A percentile compares a stretch with the other conserved stretches of the same genome.
These are phyloP conservation scores for Artemisia annua DNA, from an alignment of 129 eudicot species.

Conservation along the genomic window DNA sequence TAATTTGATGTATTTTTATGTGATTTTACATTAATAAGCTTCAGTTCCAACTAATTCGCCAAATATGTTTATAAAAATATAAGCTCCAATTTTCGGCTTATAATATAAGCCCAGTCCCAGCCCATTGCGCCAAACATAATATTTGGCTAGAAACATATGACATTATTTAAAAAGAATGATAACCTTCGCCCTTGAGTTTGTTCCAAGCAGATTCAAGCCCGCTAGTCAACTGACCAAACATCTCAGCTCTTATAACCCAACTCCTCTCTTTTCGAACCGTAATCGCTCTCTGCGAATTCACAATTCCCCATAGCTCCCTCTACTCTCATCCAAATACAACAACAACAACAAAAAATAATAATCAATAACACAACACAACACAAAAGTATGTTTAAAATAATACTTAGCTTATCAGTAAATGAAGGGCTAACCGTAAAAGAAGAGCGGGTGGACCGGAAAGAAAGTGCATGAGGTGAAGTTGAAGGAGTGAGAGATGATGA, in stretches of 20 bases:
- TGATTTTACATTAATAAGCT: too few relatives aligned
- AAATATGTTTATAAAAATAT: too few relatives aligned
- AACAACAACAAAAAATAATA: background rate
- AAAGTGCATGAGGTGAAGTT: constrained; percentile 36
- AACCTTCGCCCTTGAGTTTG: constrained; percentile 94
- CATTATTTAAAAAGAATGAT: too few relatives aligned
- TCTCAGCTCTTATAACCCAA: constrained; percentile 69
- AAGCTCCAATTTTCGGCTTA: too few relatives aligned
- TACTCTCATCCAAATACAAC: constrained; percentile 25
- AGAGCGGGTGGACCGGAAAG: constrained; percentile 54
- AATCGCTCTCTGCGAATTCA: constrained; percentile 37
- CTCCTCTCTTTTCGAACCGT: constrained; percentile 35
- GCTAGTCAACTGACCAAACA: constrained; percentile 90
- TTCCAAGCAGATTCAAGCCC: constrained; percentile 98
- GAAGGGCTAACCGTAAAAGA: constrained; percentile 40
- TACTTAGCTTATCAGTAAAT: too few relatives aligned
- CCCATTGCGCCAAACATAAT: too few relatives aligned
- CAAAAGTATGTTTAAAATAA: too few relatives aligned
- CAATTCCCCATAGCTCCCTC: constrained; percentile 69
- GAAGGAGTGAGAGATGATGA: constrained; percentile 41
- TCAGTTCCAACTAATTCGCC: too few relatives aligned
- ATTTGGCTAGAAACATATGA: too few relatives aligned
- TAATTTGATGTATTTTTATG: too few relatives aligned
- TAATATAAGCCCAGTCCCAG: too few relatives aligned
- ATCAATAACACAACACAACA: too few relatives aligned